Conservation (phyloP, 495 filamentous ascomycete species). For the Aspergillus biplanus region DNA sequence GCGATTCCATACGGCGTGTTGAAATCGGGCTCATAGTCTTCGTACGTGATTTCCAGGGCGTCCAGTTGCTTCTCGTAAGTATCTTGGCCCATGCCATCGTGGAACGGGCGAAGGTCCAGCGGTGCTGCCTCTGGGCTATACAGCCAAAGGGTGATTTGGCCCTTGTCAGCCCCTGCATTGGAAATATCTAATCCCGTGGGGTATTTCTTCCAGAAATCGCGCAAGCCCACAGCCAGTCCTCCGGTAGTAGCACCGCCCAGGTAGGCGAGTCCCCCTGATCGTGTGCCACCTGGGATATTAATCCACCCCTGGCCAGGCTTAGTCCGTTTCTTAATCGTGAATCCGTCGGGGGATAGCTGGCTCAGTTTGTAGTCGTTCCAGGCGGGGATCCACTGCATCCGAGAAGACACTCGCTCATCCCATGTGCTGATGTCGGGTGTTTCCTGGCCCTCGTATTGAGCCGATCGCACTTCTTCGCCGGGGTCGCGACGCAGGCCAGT, state of each 20-base stretch:
- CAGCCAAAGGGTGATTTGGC: conserved; percentile 51
- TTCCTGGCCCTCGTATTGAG: conserved; percentile 39
- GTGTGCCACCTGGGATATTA: conserved; percentile 49
- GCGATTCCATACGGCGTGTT: conserved; percentile 52
- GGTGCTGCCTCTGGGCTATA: conserved; percentile 52
- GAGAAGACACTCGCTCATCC: conserved; percentile 38
- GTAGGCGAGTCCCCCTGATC: conserved; percentile 50
- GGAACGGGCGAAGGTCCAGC: conserved; percentile 51
- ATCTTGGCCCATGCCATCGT: conserved; percentile 51
- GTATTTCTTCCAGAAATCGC: conserved; percentile 56
- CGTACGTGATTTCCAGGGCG: conserved; percentile 58
- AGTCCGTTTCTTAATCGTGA: conserved; percentile 54
- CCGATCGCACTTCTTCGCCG: conserved; percentile 32
- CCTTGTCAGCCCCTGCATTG: conserved; percentile 39
- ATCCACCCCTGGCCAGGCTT: conserved; percentile 52
- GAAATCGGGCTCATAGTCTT: conserved; percentile 53
- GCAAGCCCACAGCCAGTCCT: conserved; percentile 50
- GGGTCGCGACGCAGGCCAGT: conserved; percentile 47
- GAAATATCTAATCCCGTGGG: conserved; percentile 50
- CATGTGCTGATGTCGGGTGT: conserved; percentile 37
- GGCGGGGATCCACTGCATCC: conserved; percentile 46
- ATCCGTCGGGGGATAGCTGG: conserved; percentile 54
- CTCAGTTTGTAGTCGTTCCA: conserved; percentile 53
- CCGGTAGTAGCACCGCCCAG: conserved; percentile 48
- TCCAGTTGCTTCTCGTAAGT: conserved; percentile 52